Evolutionary conservation across 805 yeast genomes (phyloP).

Genomic region (Wickerhamomyces bovis): DNA sequence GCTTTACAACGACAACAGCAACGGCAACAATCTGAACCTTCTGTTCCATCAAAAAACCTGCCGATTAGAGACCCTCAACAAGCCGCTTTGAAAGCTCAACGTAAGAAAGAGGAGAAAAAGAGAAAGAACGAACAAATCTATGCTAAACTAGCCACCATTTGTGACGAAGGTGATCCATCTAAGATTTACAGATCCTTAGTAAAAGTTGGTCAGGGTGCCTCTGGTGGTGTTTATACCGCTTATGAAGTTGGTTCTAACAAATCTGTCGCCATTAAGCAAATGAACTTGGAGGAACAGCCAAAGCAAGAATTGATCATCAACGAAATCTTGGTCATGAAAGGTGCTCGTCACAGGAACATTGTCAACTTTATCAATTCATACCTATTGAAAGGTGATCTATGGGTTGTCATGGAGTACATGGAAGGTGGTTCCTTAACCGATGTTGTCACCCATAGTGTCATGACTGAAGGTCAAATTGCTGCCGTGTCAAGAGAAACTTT

Average conservation of each 20-base stretch:
- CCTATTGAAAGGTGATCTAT: constrained; percentile 67
- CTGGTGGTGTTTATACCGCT: constrained; percentile 95
- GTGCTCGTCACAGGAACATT: constrained; percentile 81
- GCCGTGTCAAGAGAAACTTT: constrained; percentile 91
- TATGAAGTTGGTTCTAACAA: constrained; percentile 48
- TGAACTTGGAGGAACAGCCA: constrained; percentile 92
- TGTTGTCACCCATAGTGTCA: constrained; percentile 80
- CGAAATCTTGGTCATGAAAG: constrained; percentile 94
- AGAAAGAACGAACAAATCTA: constrained; percentile 67
- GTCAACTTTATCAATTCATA: constrained; percentile 91
- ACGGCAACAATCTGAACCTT: neutral
- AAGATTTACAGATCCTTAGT: constrained; percentile 57
- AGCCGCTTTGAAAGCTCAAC: constrained; percentile 52
- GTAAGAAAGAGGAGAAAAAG: constrained; percentile 75
- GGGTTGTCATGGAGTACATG: constrained; percentile 99
- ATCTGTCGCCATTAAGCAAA: constrained; percentile 91
- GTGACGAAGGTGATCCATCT: constrained; percentile 82
- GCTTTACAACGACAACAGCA: constrained; percentile 1
- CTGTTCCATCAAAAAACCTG: constrained; percentile 30
- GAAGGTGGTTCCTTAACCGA: constrained; percentile 97
- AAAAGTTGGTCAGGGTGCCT: constrained; percentile 97
- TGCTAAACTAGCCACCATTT: constrained; percentile 65
- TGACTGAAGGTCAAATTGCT: constrained; percentile 93
- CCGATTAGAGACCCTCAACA: constrained; percentile 42
- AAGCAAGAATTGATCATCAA: constrained; percentile 91